Percentiles rank a stretch among this genome's conserved stretches.
Conservation (phyloP, 805 yeast genomes). For the Yarrowia sp. region DNA sequence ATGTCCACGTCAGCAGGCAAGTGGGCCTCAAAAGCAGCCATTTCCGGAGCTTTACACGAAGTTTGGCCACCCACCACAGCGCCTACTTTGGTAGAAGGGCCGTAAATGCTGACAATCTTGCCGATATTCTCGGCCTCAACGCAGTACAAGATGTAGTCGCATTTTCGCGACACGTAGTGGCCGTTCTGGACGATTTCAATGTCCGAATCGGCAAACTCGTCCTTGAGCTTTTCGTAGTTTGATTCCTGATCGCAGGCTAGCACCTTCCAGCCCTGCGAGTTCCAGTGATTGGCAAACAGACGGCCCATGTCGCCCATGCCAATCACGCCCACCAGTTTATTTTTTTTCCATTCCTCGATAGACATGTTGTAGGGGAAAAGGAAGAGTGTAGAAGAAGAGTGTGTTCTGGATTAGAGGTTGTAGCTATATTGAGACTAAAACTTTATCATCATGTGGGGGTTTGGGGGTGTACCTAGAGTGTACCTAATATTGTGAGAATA, state of each 20-base stretch:
- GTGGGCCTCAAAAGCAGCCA: slow-evolving; percentile 72
- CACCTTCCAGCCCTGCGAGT: slow-evolving; percentile 83
- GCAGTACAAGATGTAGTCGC: slow-evolving; percentile 83
- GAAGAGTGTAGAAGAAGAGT: background rate
- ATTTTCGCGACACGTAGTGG: slow-evolving; percentile 70
- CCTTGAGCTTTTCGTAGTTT: slow-evolving; percentile 46
- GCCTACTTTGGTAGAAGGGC: slow-evolving; percentile 79
- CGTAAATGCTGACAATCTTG: slow-evolving; percentile 68
- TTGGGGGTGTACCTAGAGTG: background rate
- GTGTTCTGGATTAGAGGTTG: too few relatives aligned
- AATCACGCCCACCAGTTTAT: slow-evolving; percentile 76
- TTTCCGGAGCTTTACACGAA: slow-evolving; percentile 88
- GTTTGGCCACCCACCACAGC: slow-evolving; percentile 98
- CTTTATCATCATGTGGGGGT: background rate
- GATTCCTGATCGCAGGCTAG: slow-evolving; percentile 85
- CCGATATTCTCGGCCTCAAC: slow-evolving; percentile 88
- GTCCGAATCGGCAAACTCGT: slow-evolving; percentile 42
- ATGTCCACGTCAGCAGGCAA: slow-evolving; percentile 80
- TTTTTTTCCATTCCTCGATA: slow-evolving; percentile 38
- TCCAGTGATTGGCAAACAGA: slow-evolving; percentile 73
- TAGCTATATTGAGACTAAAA: background rate
- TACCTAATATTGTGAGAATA: too few relatives aligned
- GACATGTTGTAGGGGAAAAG: background rate
- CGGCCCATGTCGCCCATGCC: slow-evolving; percentile 98
- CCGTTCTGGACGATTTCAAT: slow-evolving; percentile 70